Evolutionary conservation across 139 green algal species (phyloP), one percentile per base, ranked within the genome.

Genomic region (Nannochloris sp.): DNA sequence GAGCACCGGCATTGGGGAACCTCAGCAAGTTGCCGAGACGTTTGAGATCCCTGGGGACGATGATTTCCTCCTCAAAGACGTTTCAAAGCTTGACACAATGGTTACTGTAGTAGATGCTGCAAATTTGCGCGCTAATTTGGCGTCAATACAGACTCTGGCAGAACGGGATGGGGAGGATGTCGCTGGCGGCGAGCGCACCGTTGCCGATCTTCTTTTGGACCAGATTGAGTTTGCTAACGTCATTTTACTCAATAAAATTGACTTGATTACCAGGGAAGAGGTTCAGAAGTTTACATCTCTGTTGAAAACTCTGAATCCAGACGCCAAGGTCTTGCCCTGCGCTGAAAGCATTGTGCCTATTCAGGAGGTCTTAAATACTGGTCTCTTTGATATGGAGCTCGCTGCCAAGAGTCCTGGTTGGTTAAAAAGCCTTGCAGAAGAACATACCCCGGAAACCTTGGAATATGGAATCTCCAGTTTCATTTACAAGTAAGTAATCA

Each of bases 161-260:
- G 60, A 81, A 6, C 62, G 72, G 6, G 59, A 76, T 4, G 36
- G 63, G 9, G 33, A 23, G 23, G 55, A 74, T 27, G 66, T 60
- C 7, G 73, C 74, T 6, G 71, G 77, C 12, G 68, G 78, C 29
- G 77, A 84, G 38, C 70, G 87, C 25, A 86, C 75, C 48, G 67
- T 89, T 39, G 73, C 78, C 4, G 76, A 92, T 60, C 74, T 92
- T 36, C 51, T 93, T 39, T 55, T 91, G 55, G 80, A 90, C 37
- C 81, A 89, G 79, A 76, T 92, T 12, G 86, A 92, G 71, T 88
- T 85, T 74, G 87, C 88, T 14, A 77, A 95, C 62, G 82, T 95
- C 15, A 78, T 95, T 15, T 19, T 92, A 37, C 75, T 95, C 4
- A 93, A 90, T 73, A 95, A 95, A 69, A 69, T 25, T 19, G 77